A percentile compares a stretch with the other conserved stretches of the same genome.
phyloP scores from a whole-genome alignment of 345 rosid species.

The Jatropha curcas region DNA sequence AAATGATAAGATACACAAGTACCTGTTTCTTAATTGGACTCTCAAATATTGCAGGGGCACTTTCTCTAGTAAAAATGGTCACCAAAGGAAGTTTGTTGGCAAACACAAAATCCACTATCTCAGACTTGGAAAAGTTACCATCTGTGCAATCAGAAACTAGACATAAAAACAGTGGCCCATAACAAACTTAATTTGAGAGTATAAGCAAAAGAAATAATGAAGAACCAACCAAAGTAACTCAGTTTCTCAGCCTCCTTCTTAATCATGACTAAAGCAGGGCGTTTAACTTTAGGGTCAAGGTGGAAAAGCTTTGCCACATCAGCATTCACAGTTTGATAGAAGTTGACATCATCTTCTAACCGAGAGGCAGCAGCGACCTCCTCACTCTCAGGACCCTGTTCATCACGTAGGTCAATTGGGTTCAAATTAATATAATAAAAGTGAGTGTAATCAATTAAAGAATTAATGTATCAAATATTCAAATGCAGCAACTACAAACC shows the following conservation, averaged over 20 bases:
- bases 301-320: slow-evolving; percentile 96
- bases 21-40: slow-evolving; percentile 93
- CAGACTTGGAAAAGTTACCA: slow-evolving; percentile 80
- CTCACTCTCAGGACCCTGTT: slow-evolving; percentile 78
- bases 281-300: slow-evolving; percentile 63
- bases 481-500: neutral
- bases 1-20: neutral
- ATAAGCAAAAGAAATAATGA: neutral
- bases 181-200: slow-evolving; percentile 10
- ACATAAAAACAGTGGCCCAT: slow-evolving; percentile 2
- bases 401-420: neutral
- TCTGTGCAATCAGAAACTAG: slow-evolving; percentile 46
- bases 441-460: neutral
- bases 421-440: neutral
- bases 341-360: slow-evolving; percentile 85
- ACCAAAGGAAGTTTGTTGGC: slow-evolving; percentile 90
- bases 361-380: slow-evolving; percentile 85
- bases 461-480: neutral
- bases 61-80: slow-evolving; percentile 76
- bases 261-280: slow-evolving; percentile 80
- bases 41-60: slow-evolving; percentile 75
- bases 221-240: slow-evolving; percentile 69
- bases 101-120: slow-evolving; percentile 62
- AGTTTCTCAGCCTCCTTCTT: slow-evolving; percentile 87
- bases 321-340: slow-evolving; percentile 85